A percentile compares a stretch with the other conserved stretches of the same genome.
Evolutionary conservation across 2,329 filamentous ascomycete species (phyloP).

Genomic region (Fusarium virguliforme): DNA sequence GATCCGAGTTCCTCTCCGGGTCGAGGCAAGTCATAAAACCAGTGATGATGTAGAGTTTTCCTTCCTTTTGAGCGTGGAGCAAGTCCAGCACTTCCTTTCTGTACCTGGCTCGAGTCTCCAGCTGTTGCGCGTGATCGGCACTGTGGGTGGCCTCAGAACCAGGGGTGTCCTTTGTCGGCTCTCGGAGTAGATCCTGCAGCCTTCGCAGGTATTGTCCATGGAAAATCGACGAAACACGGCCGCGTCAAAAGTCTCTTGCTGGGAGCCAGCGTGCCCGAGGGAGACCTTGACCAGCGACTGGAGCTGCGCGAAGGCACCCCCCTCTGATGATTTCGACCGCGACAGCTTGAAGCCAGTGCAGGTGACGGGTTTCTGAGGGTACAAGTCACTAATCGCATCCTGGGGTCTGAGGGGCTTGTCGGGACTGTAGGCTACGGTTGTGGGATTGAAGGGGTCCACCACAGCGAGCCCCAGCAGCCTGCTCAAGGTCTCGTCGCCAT

Average conservation of each 20-base stretch:
- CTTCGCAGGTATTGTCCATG: slow-evolving; percentile 12
- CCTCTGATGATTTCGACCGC: background rate
- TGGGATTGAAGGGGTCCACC: slow-evolving; percentile 7
- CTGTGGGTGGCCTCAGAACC: background rate
- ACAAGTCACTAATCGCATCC: slow-evolving; percentile 9
- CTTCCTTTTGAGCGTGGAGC: background rate
- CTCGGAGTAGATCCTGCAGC: slow-evolving; percentile 1
- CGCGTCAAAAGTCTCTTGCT: background rate
- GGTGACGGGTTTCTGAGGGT: background rate
- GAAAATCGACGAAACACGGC: slow-evolving; percentile 6
- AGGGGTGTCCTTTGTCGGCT: background rate
- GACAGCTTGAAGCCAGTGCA: background rate
- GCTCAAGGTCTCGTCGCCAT: slow-evolving; percentile 2
- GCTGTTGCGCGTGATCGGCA: background rate
- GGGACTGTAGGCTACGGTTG: background rate
- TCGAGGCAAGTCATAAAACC: slow-evolving; percentile 16
- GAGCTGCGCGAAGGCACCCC: background rate
- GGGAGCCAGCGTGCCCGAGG: background rate
- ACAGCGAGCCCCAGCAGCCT: slow-evolving; percentile 6
- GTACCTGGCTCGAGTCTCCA: background rate
- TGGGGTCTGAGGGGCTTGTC: background rate
- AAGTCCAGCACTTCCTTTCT: slow-evolving; percentile 2
- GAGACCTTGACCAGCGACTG: background rate
- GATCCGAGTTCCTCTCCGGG: background rate
- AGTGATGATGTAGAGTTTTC: slow-evolving; percentile 4